Percentiles rank a stretch among this genome's conserved stretches.
Evolutionary conservation across 1,284 basidiomycete genomes (phyloP).

Genomic region (Xanthoconium separans): DNA sequence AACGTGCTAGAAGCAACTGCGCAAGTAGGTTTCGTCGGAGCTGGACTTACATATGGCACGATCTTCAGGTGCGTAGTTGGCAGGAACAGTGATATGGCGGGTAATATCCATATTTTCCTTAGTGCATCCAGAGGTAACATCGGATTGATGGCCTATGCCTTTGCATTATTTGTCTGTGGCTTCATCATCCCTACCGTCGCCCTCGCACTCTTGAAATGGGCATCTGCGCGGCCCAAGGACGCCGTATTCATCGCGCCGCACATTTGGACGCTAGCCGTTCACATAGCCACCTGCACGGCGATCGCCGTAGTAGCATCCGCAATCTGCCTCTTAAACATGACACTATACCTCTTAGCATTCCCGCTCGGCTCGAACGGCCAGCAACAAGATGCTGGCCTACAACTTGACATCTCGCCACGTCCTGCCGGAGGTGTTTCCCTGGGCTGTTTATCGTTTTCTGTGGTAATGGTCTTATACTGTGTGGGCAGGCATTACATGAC

Average conservation of each 20-base stretch:
- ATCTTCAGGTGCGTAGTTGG: slow-evolving; percentile 3
- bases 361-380: background rate
- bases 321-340: slow-evolving; percentile 5
- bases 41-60: slow-evolving; percentile 5
- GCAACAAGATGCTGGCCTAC: background rate
- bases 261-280: background rate
- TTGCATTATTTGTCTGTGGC: slow-evolving; percentile 14
- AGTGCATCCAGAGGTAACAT: slow-evolving; percentile 10
- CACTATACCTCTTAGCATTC: background rate
- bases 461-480: background rate
- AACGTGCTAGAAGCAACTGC: background rate
- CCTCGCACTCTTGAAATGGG: slow-evolving; percentile 10
- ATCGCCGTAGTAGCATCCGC: slow-evolving; percentile 1
- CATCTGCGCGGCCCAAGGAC: slow-evolving; percentile 8
- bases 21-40: slow-evolving; percentile 7
- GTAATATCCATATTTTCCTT: background rate
- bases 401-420: background rate
- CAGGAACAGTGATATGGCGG: background rate
- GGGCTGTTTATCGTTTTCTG: background rate
- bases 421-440: background rate
- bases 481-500: background rate
- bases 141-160: slow-evolving; percentile 15
- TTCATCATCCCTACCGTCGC: slow-evolving; percentile 13
- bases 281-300: background rate
- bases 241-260: slow-evolving; percentile 6